Evolutionary conservation across 345 rosid species (phyloP), one percentile per base, ranked within the genome.

Genomic region (Syzygium oleosum): DNA sequence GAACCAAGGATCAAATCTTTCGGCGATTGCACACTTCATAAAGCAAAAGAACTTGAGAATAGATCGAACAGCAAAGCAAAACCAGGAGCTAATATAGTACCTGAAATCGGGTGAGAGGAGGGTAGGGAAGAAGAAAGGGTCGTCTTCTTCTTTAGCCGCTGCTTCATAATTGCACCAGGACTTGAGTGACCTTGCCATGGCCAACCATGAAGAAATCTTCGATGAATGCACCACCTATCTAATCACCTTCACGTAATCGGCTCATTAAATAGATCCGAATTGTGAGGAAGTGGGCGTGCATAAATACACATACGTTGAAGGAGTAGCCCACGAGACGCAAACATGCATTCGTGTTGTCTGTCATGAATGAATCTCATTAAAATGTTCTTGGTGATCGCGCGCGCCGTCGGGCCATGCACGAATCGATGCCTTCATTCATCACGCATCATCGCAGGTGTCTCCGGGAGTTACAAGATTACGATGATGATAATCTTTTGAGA

Each of bases 271-370:
- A 9, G 46, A 73, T 73, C 80, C 80, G 80, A 73, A 73, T 34
- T 34, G 80, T 73, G 25, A 73, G 80, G 80, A 19, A 73, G 80
- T 34, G 7, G 80, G 80, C 12, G 80, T 73, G 25, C 14, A 73
- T 34, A 73, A 73, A 73, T 34, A 34, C 80, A 34, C 49, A 73
- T 73, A 17, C 80, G 80, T 38, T 73, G 87, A 85, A 51, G 4
- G 79, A 85, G 87, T 23, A 86, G 87, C 46, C 56, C 83, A 86
- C 43, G 87, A 49, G 87, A 53, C 87, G 46, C 87, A 41, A 29
- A 29, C 87, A 86, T 34, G 80, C 80, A 73, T 73, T 73, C 80
- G 13, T 4, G 80, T 73, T 12, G 13, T 34, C 12, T 73, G 46
- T 34, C 49, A 34, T 34, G 80, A 73, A 73, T 73, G 80, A 73